Evolutionary conservation across 75 land plant species (phyloP), one percentile per base, ranked within the genome.

Genomic region (Adiantum capillusveneris): DNA sequence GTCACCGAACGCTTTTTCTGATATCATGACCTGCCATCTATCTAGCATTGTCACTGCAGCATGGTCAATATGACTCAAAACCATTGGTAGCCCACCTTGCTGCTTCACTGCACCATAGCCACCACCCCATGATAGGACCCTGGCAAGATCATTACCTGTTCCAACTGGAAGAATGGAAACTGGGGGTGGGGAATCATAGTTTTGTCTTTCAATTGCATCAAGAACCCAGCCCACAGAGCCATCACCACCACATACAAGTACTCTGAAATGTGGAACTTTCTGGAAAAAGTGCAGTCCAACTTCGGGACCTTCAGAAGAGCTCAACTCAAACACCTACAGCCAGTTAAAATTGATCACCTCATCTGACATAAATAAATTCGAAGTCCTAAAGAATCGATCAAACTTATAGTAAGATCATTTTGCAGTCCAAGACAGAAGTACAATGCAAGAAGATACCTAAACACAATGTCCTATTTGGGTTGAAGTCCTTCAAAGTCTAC

Each of bases 191-290:
- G 96, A 86, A 60, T 86, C 85, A 79, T 81, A 84, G 60, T 87
- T 87, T 53, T 80, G 82, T 57, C 81, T 90, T 28, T 87, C 92
- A 43, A 90, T 84, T 25, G 81, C 85, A 74, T 84, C 79, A 45
- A 90, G 60, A 30, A 90, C 96, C 96, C 96, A 90, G 25, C 87
- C 91, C 27, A 90, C 96, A 13, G 96, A 84, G 52, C 96, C 96
- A 79, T 90, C 96, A 25, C 96, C 96, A 19, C 96, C 96, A 72
- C 96, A 90, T 50, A 87, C 87, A 53, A 90, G 88, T 57, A 90
- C 62, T 67, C 83, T 75, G 70, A 90, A 90, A 55, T 90, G 87
- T 14, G 82, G 67, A 17, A 90, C 83, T 31, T 56, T 74, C 41
- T 69, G 60, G 65, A 90, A 90, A 21, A 90, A 62, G 55, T 65